Base-by-base conservation (phyloP, 1,139 yeast species). In the Yamadazyma siamensis region DNA sequence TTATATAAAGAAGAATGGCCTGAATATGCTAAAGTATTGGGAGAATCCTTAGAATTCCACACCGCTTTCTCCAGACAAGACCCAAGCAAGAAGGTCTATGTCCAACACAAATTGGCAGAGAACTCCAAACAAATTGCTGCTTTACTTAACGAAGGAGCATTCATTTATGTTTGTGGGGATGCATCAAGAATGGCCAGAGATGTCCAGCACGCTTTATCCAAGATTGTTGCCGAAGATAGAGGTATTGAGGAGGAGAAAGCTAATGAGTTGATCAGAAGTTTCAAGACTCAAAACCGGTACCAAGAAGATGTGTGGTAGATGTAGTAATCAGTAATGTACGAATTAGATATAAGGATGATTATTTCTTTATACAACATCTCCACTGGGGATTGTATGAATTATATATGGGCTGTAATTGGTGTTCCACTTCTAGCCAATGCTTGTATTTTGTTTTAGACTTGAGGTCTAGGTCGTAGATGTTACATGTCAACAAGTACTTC, bases 151-250 rank as follows among this genome's bases (percentile, higher is more conserved):
- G 61, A 72, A 21, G 96, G 96, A 33, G 96, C 95, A 0, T 83
- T 80, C 54, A 73, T 91, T 43, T 91, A 91, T 55, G 95, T 91
- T 18, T 91, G 98, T 71, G 98, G 98, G 52, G 97, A 91, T 65
- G 97, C 98, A 19, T 77, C 84, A 28, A 78, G 76, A 47, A 91
- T 91, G 98, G 96, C 98, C 3, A 81, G 94, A 59, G 96, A 88
- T 53, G 98, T 91, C n/a, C 91, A 85, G 50, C 61, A 69, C 28
- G 71, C 94, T 3, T 68, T 91, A 39, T 70, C 72, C 15, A 68
- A 72, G 41, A 80, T 91, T 37, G 58, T 89, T 33, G 61, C 80
- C 28, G 58, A 73, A 38, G 77, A 80, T 47, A 71, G 82, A 46
- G 69, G 60, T 13, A 58, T 88, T 29, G 48, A 80, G 6, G 71